Conservation (phyloP, 345 rosid species). For the Populus pruinosa region DNA sequence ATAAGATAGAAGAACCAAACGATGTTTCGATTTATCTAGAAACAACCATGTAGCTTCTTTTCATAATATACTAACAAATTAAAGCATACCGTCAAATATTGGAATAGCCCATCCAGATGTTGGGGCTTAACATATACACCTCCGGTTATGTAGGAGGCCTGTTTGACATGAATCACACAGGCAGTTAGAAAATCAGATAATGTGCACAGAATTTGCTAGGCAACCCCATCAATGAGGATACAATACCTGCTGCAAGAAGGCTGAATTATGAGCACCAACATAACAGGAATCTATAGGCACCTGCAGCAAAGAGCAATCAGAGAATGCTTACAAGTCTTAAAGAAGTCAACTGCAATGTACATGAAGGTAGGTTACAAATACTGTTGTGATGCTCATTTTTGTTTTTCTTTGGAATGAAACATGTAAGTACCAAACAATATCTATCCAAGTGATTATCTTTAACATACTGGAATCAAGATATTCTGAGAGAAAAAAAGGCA, state of each 20-base stretch:
- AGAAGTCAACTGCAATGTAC: not conserved
- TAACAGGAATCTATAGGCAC: constrained; percentile 92
- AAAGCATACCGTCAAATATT: constrained; percentile 60
- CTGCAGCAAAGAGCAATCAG: constrained; percentile 35
- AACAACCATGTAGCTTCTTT: too few relatives aligned
- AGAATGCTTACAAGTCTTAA: not conserved
- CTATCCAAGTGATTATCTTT: not conserved
- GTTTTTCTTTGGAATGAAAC: not conserved
- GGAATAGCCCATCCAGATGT: constrained; percentile 83
- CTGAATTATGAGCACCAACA: constrained; percentile 77
- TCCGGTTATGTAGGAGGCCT: constrained; percentile 93
- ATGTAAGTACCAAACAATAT: not conserved
- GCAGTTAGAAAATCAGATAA: constrained; percentile 14
- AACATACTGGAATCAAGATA: not conserved
- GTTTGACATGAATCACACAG: constrained; percentile 16
- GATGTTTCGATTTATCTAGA: too few relatives aligned
- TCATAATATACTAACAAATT: not conserved
- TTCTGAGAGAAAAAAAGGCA: too few relatives aligned
- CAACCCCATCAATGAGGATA: constrained; percentile 2
- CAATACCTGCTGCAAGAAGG: constrained; percentile 87
- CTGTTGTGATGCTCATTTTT: not conserved
- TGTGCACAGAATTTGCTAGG: not conserved
- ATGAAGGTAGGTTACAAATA: not conserved
- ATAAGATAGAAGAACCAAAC: not conserved
- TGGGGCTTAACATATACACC: constrained; percentile 91